A percentile compares a stretch with the other conserved stretches of the same genome.
These are phyloP conservation scores for Pythium dissimile DNA, from an alignment of 352 stramenopile species.

Conservation along the genomic window DNA sequence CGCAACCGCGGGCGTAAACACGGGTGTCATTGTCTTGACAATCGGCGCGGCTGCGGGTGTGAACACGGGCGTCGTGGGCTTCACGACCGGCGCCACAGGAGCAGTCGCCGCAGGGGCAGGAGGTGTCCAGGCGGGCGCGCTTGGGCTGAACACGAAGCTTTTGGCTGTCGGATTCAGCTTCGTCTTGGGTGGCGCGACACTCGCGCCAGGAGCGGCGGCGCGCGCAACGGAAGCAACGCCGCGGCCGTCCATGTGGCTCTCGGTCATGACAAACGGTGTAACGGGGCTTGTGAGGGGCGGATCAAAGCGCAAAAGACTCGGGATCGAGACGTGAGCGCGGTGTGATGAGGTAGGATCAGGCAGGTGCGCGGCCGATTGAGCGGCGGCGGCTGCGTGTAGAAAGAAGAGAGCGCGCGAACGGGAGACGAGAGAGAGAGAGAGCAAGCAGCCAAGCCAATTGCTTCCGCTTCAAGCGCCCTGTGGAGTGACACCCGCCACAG, in stretches of 20 bases:
- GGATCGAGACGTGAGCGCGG: background rate
- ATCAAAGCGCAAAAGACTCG: background rate
- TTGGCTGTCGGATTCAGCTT: conserved; percentile 63
- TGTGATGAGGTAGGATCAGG: background rate
- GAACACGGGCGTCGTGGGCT: background rate
- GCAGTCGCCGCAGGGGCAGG: background rate
- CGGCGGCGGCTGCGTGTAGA: background rate
- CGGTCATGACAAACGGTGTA: conserved; percentile 14
- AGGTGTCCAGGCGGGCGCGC: conserved; percentile 50
- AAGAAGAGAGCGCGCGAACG: background rate
- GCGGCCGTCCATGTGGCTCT: conserved; percentile 17
- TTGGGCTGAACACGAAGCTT: conserved; percentile 64
- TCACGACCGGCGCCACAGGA: background rate
- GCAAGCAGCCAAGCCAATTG: conserved; percentile 24
- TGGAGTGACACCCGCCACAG: background rate
- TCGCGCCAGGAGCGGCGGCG: background rate
- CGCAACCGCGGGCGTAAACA: background rate
- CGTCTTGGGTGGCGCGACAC: conserved; percentile 13
- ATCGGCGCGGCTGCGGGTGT: background rate
- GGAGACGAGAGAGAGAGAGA: background rate
- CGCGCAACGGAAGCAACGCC: conserved; percentile 3
- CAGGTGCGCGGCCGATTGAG: background rate
- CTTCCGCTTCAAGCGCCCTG: conserved; percentile 24
- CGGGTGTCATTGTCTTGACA: too few relatives aligned
- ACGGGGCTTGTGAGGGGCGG: background rate